Percentiles rank a stretch among this genome's conserved stretches.
Evolutionary conservation across 441 rosid species (phyloP).

Genomic region (Daphne laureola): DNA sequence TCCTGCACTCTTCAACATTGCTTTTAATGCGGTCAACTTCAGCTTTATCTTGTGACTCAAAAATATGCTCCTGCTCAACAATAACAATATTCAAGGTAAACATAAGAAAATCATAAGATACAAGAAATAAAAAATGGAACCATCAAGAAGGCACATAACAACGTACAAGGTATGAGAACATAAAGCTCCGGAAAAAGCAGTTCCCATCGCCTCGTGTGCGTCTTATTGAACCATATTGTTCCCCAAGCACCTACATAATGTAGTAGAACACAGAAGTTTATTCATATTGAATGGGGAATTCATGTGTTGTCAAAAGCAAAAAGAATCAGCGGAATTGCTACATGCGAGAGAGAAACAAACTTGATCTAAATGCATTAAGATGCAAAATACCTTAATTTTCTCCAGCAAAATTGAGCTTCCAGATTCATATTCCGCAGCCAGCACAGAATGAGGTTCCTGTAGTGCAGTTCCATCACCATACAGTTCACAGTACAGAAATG

Average conservation of each 20-base stretch:
- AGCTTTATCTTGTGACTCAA: constrained; percentile 63
- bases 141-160: not conserved
- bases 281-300: not conserved
- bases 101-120: constrained; percentile 2
- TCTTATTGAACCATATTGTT: constrained; percentile 60
- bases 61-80: constrained; percentile 52
- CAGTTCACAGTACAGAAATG: not conserved
- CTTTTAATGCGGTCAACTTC: constrained; percentile 71
- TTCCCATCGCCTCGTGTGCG: constrained; percentile 94
- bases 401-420: constrained; percentile 77
- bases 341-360: not conserved
- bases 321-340: no score
- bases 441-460: constrained; percentile 71
- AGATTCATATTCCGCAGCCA: constrained; percentile 64
- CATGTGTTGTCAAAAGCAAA: no score
- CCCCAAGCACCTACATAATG: constrained; percentile 42
- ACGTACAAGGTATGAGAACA: constrained; percentile 86
- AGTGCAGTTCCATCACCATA: constrained; percentile 21
- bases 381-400: constrained; percentile 61
- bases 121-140: not conserved
- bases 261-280: constrained; percentile 6
- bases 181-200: constrained; percentile 85
- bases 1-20: constrained; percentile 74
- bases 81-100: constrained; percentile 11
- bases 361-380: not conserved